Percentiles rank a stretch among this genome's conserved stretches.
Conservation (phyloP, 225 moss, liverwort and hornwort species). For the Bryum argenteum region DNA sequence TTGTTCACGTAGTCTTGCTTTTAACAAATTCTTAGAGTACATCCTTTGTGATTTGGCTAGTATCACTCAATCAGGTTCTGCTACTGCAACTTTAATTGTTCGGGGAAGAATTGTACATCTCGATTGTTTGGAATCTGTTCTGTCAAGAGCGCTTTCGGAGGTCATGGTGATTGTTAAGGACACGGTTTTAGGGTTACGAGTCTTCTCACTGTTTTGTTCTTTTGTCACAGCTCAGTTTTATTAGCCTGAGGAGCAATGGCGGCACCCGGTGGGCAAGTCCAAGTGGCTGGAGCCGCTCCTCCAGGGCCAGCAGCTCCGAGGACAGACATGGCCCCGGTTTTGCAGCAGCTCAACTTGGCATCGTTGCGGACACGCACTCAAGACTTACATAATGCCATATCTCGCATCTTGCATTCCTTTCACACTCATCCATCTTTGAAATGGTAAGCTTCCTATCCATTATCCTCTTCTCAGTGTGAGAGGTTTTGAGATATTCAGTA, state of each 20-base stretch:
- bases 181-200: background rate
- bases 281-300: constrained; percentile 47
- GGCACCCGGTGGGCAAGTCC: constrained; percentile 50
- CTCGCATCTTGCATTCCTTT: constrained; percentile 84
- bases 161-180: background rate
- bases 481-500: background rate
- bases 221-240: constrained; percentile 1
- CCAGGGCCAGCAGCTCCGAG: constrained; percentile 51
- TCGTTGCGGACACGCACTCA: constrained; percentile 87
- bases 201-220: background rate
- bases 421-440: constrained; percentile 75
- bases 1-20: background rate
- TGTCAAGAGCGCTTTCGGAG: background rate
- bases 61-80: background rate
- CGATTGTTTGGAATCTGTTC: background rate
- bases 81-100: background rate
- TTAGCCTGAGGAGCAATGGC: constrained; percentile 51
- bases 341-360: constrained; percentile 94
- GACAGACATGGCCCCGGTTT: constrained; percentile 74
- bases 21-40: background rate
- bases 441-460: constrained; percentile 52
- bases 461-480: background rate
- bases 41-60: background rate
- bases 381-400: constrained; percentile 85
- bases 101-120: background rate